Evolutionary conservation across 2,329 filamentous ascomycete species (phyloP).

Genomic region (Graphium sp.): DNA sequence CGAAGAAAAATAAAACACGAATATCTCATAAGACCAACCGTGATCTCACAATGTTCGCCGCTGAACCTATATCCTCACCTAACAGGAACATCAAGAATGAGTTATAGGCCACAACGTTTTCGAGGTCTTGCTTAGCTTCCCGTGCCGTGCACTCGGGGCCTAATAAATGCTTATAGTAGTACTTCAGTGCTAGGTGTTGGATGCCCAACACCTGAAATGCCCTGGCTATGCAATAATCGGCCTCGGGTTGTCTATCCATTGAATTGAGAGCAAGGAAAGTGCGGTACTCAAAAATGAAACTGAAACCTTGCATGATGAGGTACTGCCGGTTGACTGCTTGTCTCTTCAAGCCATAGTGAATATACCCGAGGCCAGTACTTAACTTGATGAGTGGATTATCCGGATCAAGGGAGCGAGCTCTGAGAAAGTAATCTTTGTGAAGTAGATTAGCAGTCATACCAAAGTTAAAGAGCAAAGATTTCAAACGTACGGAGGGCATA

Average conservation of each 20-base stretch:
- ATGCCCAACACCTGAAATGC: constrained; percentile 4
- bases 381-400: constrained; percentile 65
- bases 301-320: constrained; percentile 67
- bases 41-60: no score
- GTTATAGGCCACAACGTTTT: no score
- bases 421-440: constrained; percentile 58
- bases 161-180: no score
- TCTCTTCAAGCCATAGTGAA: constrained; percentile 78
- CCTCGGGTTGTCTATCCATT: constrained; percentile 3
- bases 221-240: constrained; percentile 2
- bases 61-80: no score
- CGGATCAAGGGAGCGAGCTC: constrained; percentile 58
- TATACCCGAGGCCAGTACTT: constrained; percentile 66
- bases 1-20: no score
- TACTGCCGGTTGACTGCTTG: constrained; percentile 84
- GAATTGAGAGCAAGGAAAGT: constrained; percentile 27
- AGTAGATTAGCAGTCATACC: constrained; percentile 2
- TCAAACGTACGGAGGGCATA: constrained; percentile 54
- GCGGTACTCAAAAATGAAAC: constrained; percentile 65
- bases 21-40: no score
- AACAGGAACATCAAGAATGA: no score
- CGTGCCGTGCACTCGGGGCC: no score
- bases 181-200: constrained; percentile 3
- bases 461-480: no score
- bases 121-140: no score